A percentile compares a stretch with the other conserved stretches of the same genome.
Evolutionary conservation across 345 rosid species (phyloP).

Genomic region (Euphorbia peplus): DNA sequence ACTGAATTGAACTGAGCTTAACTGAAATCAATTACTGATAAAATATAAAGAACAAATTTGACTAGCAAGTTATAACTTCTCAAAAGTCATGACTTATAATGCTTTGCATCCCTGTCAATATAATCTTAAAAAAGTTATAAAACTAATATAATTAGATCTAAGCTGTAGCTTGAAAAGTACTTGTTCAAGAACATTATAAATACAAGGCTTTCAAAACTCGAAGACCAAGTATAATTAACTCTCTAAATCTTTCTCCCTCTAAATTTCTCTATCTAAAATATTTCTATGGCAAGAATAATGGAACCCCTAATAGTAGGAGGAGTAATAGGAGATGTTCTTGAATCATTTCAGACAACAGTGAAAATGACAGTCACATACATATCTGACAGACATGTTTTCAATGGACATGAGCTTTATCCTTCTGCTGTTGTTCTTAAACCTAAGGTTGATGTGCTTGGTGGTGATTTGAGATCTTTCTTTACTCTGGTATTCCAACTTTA

Average conservation of each 20-base stretch:
- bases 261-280: background rate
- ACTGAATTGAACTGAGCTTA: too few relatives aligned
- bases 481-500: constrained; percentile 55
- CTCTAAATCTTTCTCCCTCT: background rate
- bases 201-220: background rate
- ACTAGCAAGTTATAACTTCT: too few relatives aligned
- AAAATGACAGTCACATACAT: constrained; percentile 64
- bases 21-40: too few relatives aligned
- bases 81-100: too few relatives aligned
- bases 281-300: constrained; percentile 39
- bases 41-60: too few relatives aligned
- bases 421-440: constrained; percentile 63
- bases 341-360: constrained; percentile 49
- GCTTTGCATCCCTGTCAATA: too few relatives aligned
- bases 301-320: constrained; percentile 84
- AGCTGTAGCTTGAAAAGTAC: background rate
- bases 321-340: constrained; percentile 88
- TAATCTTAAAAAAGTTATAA: too few relatives aligned
- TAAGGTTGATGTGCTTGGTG: constrained; percentile 78
- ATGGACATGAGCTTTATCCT: constrained; percentile 83
- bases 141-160: too few relatives aligned
- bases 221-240: background rate
- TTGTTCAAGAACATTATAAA: background rate
- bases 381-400: constrained; percentile 64
- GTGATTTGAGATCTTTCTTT: constrained; percentile 87